Base-by-base conservation (phyloP, 495 filamentous ascomycete genomes). In the Penicillium nucicola region DNA sequence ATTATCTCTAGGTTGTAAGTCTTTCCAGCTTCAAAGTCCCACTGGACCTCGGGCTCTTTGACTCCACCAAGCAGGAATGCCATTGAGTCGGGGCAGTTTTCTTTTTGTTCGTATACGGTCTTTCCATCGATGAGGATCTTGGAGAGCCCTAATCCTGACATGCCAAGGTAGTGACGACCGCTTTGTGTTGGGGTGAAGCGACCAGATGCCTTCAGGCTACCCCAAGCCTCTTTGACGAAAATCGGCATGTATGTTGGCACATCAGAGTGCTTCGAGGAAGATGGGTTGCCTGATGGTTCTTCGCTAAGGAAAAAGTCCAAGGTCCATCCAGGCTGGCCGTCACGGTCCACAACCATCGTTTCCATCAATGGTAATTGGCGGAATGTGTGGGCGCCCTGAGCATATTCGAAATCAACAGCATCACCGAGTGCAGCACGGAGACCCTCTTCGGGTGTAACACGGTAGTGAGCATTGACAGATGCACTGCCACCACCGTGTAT, bases 401-500 rank as follows among this genome's bases (percentile, higher is more conserved):
- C 37, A 18, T 40, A 40, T 10, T 40, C 37, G n/a, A 40, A 40
- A 1, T 40, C 37, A 18, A 40, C 13, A 2, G 14, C 37, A 11
- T 40, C 37, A 13, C 37, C 37, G 5, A 40, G 37, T 8, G 37
- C 37, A 40, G 37, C 17, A 40, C 37, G 63, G 13, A 85, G 75
- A 20, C 79, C 81, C 19, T 83, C 78, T 53, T 74, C 82, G 4
- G 82, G 80, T 0, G 79, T 79, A n/a, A 79, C 66, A 23, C 72
- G 79, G 62, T 89, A 88, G 60, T 89, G 87, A n/a, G 85, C 83
- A 53, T 83, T 82, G 19, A 89, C 70, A 54, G 75, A 80, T 9
- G 87, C 85, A 58, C 82, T 86, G 17, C 87, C 86, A 43, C 87
- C 87, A 31, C 87, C 86, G 40, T 81, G 77, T 20, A 79, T 78